Conservation (phyloP, 2,329 filamentous ascomycete genomes). For the Dactylellina haptotyla region DNA sequence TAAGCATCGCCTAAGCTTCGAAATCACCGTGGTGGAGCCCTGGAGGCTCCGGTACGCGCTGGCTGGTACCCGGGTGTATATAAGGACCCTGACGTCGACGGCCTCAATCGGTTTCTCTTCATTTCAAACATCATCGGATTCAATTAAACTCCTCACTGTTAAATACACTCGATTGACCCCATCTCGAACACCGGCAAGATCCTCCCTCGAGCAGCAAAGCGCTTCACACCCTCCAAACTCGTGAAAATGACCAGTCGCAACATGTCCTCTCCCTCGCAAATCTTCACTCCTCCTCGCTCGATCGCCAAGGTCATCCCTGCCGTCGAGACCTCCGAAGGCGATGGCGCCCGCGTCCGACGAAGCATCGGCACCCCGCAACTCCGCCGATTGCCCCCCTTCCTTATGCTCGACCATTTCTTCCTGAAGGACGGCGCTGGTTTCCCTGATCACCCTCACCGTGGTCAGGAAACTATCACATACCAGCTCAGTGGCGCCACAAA, state of each 20-base stretch:
- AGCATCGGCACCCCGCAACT: slow-evolving; percentile 86
- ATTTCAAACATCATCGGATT: slow-evolving; percentile 35
- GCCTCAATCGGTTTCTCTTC: slow-evolving; percentile 7
- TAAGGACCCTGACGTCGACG: slow-evolving; percentile 22
- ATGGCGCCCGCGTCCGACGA: slow-evolving; percentile 84
- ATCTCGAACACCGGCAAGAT: slow-evolving; percentile 17
- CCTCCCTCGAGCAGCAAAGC: slow-evolving; percentile 27
- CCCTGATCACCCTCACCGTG: slow-evolving; percentile 80
- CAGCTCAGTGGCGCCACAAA: slow-evolving; percentile 85
- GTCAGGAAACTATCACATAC: slow-evolving; percentile 91
- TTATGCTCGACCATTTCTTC: slow-evolving; percentile 95
- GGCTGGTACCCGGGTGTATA: slow-evolving; percentile 38
- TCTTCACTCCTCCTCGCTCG: slow-evolving; percentile 68
- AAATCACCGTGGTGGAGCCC: background rate
- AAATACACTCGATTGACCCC: background rate
- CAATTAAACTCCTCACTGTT: background rate
- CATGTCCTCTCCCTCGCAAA: slow-evolving; percentile 34
- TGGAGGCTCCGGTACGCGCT: slow-evolving; percentile 12
- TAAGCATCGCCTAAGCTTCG: slow-evolving; percentile 40
- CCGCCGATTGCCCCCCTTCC: slow-evolving; percentile 87
- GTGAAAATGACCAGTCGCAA: slow-evolving; percentile 46
- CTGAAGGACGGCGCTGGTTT: slow-evolving; percentile 84
- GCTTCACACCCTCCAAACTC: slow-evolving; percentile 24
- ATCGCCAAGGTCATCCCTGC: slow-evolving; percentile 87
- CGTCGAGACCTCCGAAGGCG: slow-evolving; percentile 85